Base-by-base conservation (phyloP, 495 filamentous ascomycete species). In the Xylaria palmicola region DNA sequence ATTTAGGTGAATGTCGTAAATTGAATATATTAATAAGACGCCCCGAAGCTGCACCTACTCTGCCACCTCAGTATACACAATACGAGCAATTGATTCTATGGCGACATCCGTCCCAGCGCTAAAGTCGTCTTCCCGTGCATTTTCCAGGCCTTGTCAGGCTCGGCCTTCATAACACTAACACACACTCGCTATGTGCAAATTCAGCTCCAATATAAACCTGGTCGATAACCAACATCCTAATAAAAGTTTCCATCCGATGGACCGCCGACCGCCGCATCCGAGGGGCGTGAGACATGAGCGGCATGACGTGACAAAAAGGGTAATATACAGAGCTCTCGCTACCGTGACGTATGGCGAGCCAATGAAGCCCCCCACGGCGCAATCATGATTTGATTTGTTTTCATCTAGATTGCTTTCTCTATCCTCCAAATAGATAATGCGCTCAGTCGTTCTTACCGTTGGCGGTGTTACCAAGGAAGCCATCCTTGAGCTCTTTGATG, bases 381-480 rank as follows among this genome's bases (percentile, higher is more conserved):
- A 56, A 53, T 59, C 60, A 56, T 34, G 15, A 19, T 17, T 50
- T 47, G 56, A 39, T 56, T 55, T 61, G n/a, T 48, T 40, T 59
- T 58, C 60, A 22, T 36, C 6, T 34, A 29, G 32, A 5, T 64
- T 37, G 24, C n/a, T 55, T 54, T 60, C 50, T 51, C 49, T 26
- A 50, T 44, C 39, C 24, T 37, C 62, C 53, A 58, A 30, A 57
- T 29, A 20, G 32, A 57, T 30, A 37, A 43, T 37, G 56, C 53
- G 45, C 19, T 83, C 77, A 96, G 77, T 95, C 91, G 59, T 87
- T 89, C 80, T 96, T 96, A 64, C 87, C 90, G 57, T 86, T 85
- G 27, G 77, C 72, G 44, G 69, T 77, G 44, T 71, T 79, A 10
- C 84, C 83, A 17, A 88, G 75, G 49, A 93, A 70, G 24, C 90